phyloP scores from a whole-genome alignment of 2,329 filamentous ascomycete genomes.

The Apiospora sp. region DNA sequence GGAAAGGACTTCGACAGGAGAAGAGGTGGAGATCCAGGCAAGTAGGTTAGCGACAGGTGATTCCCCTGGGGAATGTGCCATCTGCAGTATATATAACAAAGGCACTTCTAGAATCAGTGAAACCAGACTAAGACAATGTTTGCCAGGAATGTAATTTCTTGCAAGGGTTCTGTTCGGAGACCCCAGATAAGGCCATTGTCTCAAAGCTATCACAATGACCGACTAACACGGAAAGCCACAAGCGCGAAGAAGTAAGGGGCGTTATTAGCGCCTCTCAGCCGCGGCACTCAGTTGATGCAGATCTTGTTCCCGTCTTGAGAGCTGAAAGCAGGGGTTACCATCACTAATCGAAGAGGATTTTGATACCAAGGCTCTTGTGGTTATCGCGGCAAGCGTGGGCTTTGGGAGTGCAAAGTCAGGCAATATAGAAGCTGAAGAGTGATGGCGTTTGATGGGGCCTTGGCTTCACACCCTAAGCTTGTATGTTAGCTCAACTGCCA shows the following conservation, averaged over 20 bases:
- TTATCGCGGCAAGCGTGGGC: no score
- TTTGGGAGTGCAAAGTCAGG: not conserved
- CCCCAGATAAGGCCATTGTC: slow-evolving; percentile 2
- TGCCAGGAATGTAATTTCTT: not conserved
- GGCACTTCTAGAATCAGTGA: not conserved
- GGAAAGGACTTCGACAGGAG: not conserved
- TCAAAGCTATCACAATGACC: not conserved
- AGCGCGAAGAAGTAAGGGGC: slow-evolving; percentile 3
- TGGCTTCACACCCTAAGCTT: not conserved
- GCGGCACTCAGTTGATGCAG: not conserved
- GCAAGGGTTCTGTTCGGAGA: not conserved
- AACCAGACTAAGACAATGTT: not conserved
- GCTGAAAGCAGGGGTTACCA: not conserved
- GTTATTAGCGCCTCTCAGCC: slow-evolving; percentile 3
- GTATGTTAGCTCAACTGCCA: not conserved
- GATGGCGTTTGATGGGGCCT: not conserved
- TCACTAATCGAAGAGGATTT: no score
- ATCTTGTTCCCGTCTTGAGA: not conserved
- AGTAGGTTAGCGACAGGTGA: not conserved
- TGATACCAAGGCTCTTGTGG: not conserved
- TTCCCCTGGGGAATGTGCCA: not conserved
- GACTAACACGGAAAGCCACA: not conserved
- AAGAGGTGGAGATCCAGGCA: not conserved
- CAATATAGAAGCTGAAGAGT: not conserved
- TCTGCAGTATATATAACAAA: not conserved